Base-by-base conservation (phyloP, 495 filamentous ascomycete genomes). In the Xylaria cubensis region DNA sequence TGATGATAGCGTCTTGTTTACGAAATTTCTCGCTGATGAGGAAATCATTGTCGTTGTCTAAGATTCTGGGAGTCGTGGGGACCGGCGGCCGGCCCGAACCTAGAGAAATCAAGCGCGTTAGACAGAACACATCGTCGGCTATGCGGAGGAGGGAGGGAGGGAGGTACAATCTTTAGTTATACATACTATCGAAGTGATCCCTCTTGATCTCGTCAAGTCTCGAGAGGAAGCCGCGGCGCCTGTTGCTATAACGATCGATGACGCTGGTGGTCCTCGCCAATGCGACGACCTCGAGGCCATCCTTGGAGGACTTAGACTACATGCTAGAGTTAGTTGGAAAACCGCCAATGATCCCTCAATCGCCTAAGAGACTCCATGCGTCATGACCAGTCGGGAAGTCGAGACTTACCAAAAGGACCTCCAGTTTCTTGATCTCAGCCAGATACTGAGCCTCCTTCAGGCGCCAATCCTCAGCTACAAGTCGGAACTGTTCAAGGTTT, bases 391-490 rank as follows among this genome's bases (percentile, higher is more conserved):
- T 21, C 7, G 10, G 29, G 7, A 19, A n/a, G 34, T 26, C 41
- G 13, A 26, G 44, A 53, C 68, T 63, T 39, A 70, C 68, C 3
- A 88, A 64, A 13, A 84, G 70, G 8, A 87, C 74, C 72, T 88
- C 86, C 6, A 88, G 78, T 9, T 82, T 78, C 72, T 86, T 86
- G 62, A 88, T 77, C 67, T 88, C 85, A 0, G 77, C 74, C 61
- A 81, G 85, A 76, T 85, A 88, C 46, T 78, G 76, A 9, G 72
- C 36, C 70, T 85, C 82, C 7, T 78, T 77, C 34, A 77, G 69
- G 0, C 83, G 72, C 84, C 84, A 85, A 34, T 84, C 83, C n/a
- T 84, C 74, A 26, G 79, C 80, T 15, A 81, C 74, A 19, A 61
- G 73, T 15, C 78, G 77, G 69, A 84, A 85, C 65, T 82, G 72